Base-by-base conservation (phyloP, 176 grass and related monocot species). In the Olyra latifolia region DNA sequence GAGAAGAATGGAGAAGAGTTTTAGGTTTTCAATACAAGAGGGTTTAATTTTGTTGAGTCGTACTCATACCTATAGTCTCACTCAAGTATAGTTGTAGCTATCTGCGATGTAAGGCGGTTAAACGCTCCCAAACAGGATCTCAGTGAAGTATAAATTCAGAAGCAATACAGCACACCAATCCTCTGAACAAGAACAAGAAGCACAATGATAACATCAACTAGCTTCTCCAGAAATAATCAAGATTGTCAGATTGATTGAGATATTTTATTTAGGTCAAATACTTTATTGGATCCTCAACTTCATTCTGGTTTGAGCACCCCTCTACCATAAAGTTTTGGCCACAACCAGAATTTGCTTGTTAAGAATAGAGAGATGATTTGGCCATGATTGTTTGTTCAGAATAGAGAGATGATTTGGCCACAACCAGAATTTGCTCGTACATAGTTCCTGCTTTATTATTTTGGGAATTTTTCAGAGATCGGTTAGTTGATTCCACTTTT, bases 101-200 rank as follows among this genome's bases (percentile, higher is more conserved):
- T 35, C 0, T 35, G 32, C 32, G 1, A 7, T 69, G 56, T 45
- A 80, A 58, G 52, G 39, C 58, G 55, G 10, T 70, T 17, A 70
- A 69, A 59, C 78, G 8, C 9, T 20, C 24, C 1, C 24, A 80
- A 69, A 29, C 6, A 53, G 61, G 46, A 28, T 64, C 27, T 8
- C 7, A 67, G 8, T 15, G 15, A 46, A 58, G 16, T 8, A 46
- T 29, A 81, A 70, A 80, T 42, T 59, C 13, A 43, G 38, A 22
- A 46, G 35, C 49, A 59, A 50, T 58, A 56, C 50, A 70, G 10
- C 52, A 57, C 30, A 57, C 6, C 39, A 32, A 66, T 69, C 17
- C 20, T 49, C 35, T 84, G 24, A 78, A 52, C 61, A 79, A 61
- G 66, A 17, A 60, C 42, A 52, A 62, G 43, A 62, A 30, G 52